Base-by-base conservation (phyloP, 495 filamentous ascomycete genomes). In the Parmelia sp. region DNA sequence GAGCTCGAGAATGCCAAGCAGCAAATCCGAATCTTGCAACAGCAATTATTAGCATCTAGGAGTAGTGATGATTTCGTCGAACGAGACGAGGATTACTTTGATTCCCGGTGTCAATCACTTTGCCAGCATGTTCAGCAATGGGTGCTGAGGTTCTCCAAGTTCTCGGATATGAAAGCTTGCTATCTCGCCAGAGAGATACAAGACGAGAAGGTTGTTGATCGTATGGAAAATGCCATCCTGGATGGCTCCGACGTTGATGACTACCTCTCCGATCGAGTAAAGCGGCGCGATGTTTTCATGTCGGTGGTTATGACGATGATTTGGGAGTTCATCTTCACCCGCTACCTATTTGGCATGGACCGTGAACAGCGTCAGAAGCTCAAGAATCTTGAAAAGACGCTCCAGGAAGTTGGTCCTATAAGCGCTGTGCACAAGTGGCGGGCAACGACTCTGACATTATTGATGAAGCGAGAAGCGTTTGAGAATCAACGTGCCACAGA, bases 311-410 rank as follows among this genome's bases (percentile, higher is more conserved):
- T 97, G 91, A 92, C 86, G 53, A 96, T 98, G 90, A 85, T 97
- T 42, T 97, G 91, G 91, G 93, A 97, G 72, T 96, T 90, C 71
- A 86, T 98, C 72, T 98, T 98, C 74, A 96, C 92, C 15, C 87
- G 95, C 62, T 98, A 97, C 72, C 85, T 98, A 42, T 97, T 98
- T 71, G 94, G 95, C 66, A 94, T 97, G 90, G 93, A 97, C 75
- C 84, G 91, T 59, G 94, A 96, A 72, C 92, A 98, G 72, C 88
- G 95, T 33, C 92, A 97, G 75, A 96, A 96, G 71, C 88, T 98
- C 71, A 96, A 97, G 76, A 84, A 84, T 11, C 84, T 97, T 21
- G 94, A 98, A 77, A 96, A 94, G 77, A 85, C 87, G 59, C 80
- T 98, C n/a, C 76, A 79, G 33, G 94, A 97, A 74, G 89, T 96